Evolutionary conservation across 129 eudicot species (phyloP).

Genomic region (sunflower (Helianthus annuus)): DNA sequence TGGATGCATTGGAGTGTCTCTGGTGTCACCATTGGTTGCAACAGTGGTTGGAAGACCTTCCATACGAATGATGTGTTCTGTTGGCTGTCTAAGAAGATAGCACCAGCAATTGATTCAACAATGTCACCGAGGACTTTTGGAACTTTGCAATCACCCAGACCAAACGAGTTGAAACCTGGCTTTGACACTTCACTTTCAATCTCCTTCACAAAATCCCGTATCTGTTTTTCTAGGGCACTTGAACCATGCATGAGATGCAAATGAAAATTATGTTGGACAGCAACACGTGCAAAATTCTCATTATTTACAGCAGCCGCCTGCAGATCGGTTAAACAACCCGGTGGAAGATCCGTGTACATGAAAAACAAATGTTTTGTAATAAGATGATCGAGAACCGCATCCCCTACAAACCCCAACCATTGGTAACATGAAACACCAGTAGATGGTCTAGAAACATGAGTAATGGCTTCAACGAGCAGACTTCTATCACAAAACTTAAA

Average conservation of each 20-base stretch:
- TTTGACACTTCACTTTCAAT: slow-evolving; percentile 61
- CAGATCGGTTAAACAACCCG: slow-evolving; percentile 94
- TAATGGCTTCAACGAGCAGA: slow-evolving; percentile 83
- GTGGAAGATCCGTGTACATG: slow-evolving; percentile 92
- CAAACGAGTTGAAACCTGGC: slow-evolving; percentile 90
- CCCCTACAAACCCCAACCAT: slow-evolving; percentile 96
- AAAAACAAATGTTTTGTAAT: slow-evolving; percentile 92
- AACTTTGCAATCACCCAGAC: slow-evolving; percentile 98
- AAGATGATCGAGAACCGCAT: slow-evolving; percentile 96
- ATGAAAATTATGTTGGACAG: slow-evolving; percentile 91
- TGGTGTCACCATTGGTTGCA: slow-evolving; percentile 97
- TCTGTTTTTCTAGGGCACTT: slow-evolving; percentile 96
- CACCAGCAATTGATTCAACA: slow-evolving; percentile 99
- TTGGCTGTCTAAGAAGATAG: slow-evolving; percentile 78
- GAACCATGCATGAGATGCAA: slow-evolving; percentile 95
- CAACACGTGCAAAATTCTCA: slow-evolving; percentile 97
- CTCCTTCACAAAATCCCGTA: slow-evolving; percentile 92
- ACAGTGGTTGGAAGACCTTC: slow-evolving; percentile 91
- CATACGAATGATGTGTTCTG: slow-evolving; percentile 77
- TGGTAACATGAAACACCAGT: slow-evolving; percentile 99
- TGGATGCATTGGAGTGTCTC: slow-evolving; percentile 99
- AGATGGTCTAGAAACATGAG: slow-evolving; percentile 98
- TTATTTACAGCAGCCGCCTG: slow-evolving; percentile 99
- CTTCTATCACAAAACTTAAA: slow-evolving; percentile 64
- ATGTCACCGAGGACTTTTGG: slow-evolving; percentile 99